Evolutionary conservation across 83 land plant species (phyloP).

Genomic region (Picea engelmannii): DNA sequence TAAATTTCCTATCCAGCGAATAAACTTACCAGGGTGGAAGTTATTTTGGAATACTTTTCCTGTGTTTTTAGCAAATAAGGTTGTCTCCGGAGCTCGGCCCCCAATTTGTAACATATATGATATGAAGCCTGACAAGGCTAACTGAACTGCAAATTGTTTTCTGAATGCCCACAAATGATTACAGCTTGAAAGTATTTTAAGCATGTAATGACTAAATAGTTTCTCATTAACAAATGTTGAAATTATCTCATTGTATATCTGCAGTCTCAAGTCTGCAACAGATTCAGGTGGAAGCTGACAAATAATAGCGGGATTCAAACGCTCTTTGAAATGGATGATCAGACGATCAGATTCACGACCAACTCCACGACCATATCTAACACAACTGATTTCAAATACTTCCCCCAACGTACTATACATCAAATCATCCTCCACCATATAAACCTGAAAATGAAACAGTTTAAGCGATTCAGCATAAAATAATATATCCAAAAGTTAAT

Average conservation of each 20-base stretch:
- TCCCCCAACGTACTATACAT: slow-evolving; percentile 99
- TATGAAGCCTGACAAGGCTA: slow-evolving; percentile 97
- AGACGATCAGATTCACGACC: slow-evolving; percentile 80
- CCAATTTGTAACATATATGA: slow-evolving; percentile 99
- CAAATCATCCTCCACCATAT: slow-evolving; percentile 98
- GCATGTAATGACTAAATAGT: slow-evolving; percentile 97
- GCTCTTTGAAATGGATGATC: slow-evolving; percentile 94
- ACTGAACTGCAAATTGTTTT: slow-evolving; percentile 97
- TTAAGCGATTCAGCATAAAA: neutral
- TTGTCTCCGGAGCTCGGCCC: slow-evolving; percentile 97
- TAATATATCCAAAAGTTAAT: slow-evolving; percentile 6
- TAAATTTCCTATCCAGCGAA: neutral
- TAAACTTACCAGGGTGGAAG: slow-evolving; percentile 89
- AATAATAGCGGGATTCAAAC: slow-evolving; percentile 88
- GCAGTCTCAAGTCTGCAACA: slow-evolving; percentile 83
- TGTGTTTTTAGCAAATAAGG: slow-evolving; percentile 95
- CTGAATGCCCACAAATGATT: slow-evolving; percentile 98
- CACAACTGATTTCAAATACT: slow-evolving; percentile 98
- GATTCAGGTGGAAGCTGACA: slow-evolving; percentile 88
- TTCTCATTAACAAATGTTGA: slow-evolving; percentile 76
- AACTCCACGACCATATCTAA: slow-evolving; percentile 86
- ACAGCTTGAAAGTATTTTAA: slow-evolving; percentile 91
- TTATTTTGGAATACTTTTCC: slow-evolving; percentile 98
- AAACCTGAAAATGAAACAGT: slow-evolving; percentile 56
- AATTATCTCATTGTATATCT: slow-evolving; percentile 90